A percentile compares a stretch with the other conserved stretches of the same genome.
Conservation (phyloP, 164 flowering plant genomes). For the Berberis vulgaris region DNA sequence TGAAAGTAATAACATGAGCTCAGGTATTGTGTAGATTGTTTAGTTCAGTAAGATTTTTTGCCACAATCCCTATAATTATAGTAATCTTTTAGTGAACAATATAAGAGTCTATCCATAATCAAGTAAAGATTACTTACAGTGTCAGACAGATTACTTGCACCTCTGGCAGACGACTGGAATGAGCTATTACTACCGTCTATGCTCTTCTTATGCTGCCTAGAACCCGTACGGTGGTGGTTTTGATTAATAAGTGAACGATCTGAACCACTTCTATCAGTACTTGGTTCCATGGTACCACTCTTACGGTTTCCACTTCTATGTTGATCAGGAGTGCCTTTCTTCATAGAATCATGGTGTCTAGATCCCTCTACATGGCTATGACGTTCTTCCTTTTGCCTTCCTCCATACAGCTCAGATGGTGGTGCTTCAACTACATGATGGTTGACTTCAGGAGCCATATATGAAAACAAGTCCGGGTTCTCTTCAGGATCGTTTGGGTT, state of each 20-base stretch:
- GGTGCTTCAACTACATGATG: constrained; percentile 2
- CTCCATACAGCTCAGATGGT: neutral
- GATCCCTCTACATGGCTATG: constrained; percentile 3
- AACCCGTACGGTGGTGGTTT: constrained; percentile 13
- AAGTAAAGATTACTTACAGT: constrained; percentile 21
- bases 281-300: constrained; percentile 20
- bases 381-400: constrained; percentile 3
- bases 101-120: neutral
- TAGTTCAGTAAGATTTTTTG: neutral
- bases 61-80: neutral
- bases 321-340: neutral
- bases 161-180: constrained; percentile 12
- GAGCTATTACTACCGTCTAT: constrained; percentile 16
- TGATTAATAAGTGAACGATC: constrained; percentile 23
- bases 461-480: constrained; percentile 42
- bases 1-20: neutral
- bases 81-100: neutral
- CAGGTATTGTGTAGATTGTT: too few species aligned
- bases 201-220: constrained; percentile 15
- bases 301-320: constrained; percentile 13
- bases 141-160: constrained; percentile 15
- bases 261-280: constrained; percentile 25
- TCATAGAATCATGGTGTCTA: neutral
- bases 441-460: constrained; percentile 1
- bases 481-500: constrained; percentile 74